A percentile compares a stretch with the other conserved stretches of the same genome.
phyloP scores from a whole-genome alignment of 371 early-diverging fungal genomes.

The Entomophthora muscae region DNA sequence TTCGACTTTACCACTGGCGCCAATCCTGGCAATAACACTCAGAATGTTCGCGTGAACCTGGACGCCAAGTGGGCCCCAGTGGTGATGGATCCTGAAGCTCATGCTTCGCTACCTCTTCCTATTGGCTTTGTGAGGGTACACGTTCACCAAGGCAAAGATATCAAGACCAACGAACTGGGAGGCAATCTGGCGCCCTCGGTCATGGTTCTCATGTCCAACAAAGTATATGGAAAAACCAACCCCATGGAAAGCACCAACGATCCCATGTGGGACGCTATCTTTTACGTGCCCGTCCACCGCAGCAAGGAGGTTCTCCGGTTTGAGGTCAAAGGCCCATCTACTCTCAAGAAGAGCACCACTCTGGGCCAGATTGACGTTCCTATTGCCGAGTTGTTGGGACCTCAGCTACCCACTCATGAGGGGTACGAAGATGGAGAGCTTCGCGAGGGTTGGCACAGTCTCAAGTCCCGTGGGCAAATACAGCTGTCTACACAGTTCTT shows the following conservation, averaged over 20 bases:
- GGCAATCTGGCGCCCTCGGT: constrained; percentile 73
- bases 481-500: neutral
- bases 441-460: neutral
- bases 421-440: constrained; percentile 3
- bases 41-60: neutral
- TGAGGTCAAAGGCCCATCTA: constrained; percentile 60
- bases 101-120: neutral
- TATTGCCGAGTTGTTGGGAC: constrained; percentile 15
- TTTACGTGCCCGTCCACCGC: constrained; percentile 49
- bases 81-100: neutral
- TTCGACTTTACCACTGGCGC: neutral
- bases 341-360: constrained; percentile 35
- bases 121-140: constrained; percentile 3
- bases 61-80: constrained; percentile 5
- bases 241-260: constrained; percentile 48
- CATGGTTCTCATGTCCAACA: constrained; percentile 3
- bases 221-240: constrained; percentile 26
- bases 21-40: neutral
- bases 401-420: neutral
- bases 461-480: neutral
- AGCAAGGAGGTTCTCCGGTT: constrained; percentile 43
- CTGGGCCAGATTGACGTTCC: constrained; percentile 34
- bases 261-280: constrained; percentile 81
- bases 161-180: constrained; percentile 23
- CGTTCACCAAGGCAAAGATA: neutral